phyloP scores from a whole-genome alignment of 1,284 basidiomycete genomes.

The Vanrija sp. region DNA sequence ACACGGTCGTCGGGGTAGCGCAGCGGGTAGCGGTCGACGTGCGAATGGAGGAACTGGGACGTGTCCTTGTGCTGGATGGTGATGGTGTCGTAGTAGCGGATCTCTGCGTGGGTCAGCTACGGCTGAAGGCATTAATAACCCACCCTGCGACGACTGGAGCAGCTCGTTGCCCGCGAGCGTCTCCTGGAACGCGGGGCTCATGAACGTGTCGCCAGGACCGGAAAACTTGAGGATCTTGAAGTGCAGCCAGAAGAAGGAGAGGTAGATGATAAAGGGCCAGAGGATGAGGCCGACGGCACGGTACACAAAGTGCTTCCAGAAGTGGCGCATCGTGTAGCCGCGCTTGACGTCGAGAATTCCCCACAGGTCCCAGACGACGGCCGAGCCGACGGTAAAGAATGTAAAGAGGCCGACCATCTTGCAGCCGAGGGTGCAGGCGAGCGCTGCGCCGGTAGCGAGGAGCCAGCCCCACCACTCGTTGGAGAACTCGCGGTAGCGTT shows the following conservation, averaged over 20 bases:
- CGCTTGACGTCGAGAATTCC: slow-evolving; percentile 77
- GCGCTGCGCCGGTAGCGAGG: slow-evolving; percentile 79
- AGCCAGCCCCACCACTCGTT: slow-evolving; percentile 95
- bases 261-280: slow-evolving; percentile 82
- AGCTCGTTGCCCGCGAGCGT: slow-evolving; percentile 89
- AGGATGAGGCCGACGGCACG: slow-evolving; percentile 82
- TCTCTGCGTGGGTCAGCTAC: slow-evolving; percentile 57
- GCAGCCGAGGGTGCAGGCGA: slow-evolving; percentile 94
- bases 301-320: slow-evolving; percentile 83
- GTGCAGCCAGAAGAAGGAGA: slow-evolving; percentile 95
- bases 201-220: slow-evolving; percentile 92
- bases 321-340: slow-evolving; percentile 78
- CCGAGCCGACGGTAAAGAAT: slow-evolving; percentile 81
- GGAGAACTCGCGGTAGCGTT: slow-evolving; percentile 86
- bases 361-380: slow-evolving; percentile 93
- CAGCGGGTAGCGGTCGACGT: slow-evolving; percentile 82
- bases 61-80: slow-evolving; percentile 88
- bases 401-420: slow-evolving; percentile 98
- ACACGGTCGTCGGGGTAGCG: slow-evolving; percentile 96
- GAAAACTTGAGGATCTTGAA: slow-evolving; percentile 86
- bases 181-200: slow-evolving; percentile 98
- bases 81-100: slow-evolving; percentile 87
- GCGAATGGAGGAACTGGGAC: slow-evolving; percentile 90
- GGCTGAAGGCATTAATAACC: slow-evolving; percentile 17
- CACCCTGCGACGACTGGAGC: slow-evolving; percentile 82